These are phyloP conservation scores for Rhizopogon hawkerae DNA, from an alignment of 1,284 basidiomycete genomes.

Conservation along the genomic window DNA sequence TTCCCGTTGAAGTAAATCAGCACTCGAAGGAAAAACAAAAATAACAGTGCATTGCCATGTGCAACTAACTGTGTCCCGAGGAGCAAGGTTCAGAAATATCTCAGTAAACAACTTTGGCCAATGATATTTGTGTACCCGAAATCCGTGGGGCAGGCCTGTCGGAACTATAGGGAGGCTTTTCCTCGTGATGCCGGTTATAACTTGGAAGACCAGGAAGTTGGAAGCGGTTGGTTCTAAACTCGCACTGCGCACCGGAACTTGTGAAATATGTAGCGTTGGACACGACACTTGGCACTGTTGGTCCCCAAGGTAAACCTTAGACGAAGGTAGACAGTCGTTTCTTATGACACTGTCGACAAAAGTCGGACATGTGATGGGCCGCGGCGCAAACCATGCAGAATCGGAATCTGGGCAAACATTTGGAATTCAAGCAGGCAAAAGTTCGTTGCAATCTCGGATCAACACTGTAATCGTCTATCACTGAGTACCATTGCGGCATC, in stretches of 20 bases:
- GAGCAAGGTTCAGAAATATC: slow-evolving; percentile 1
- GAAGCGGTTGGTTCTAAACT: not conserved
- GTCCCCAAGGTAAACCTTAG: too few relatives aligned
- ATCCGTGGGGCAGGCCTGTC: not conserved
- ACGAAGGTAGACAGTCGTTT: too few relatives aligned
- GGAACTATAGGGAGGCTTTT: not conserved
- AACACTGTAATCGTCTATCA: not conserved
- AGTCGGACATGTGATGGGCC: too few relatives aligned
- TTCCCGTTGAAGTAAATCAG: not conserved
- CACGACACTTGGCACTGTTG: too few relatives aligned
- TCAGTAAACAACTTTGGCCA: not conserved
- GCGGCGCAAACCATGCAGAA: not conserved
- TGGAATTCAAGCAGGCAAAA: not conserved
- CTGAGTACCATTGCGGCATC: not conserved
- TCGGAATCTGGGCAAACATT: not conserved
- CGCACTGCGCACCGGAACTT: too few relatives aligned
- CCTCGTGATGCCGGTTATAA: not conserved
- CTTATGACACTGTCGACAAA: not conserved
- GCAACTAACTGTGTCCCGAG: slow-evolving; percentile 5
- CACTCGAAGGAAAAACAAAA: not conserved
- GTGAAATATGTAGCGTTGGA: not conserved
- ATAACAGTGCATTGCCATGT: slow-evolving; percentile 4
- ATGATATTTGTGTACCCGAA: not conserved
- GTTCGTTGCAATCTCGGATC: not conserved
- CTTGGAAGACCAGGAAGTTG: not conserved